phyloP scores from a whole-genome alignment of 768 basidiomycete species.

The Rhodosporidiobolus sp. region DNA sequence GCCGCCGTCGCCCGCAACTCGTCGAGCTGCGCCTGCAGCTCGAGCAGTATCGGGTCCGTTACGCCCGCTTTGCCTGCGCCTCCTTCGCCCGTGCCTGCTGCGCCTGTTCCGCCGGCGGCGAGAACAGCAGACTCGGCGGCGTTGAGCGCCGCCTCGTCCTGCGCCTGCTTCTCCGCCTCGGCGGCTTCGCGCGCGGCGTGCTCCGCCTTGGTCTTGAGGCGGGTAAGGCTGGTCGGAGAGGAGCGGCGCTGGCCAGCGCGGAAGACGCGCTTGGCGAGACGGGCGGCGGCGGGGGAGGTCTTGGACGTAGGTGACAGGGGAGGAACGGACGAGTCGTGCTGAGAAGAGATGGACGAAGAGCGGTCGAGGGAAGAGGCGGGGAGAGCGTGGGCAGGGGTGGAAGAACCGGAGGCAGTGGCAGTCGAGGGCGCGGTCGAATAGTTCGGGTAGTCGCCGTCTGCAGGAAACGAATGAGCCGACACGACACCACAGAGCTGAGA shows the following conservation, averaged over 20 bases:
- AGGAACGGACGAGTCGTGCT: conserved; percentile 1
- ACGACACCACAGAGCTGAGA: accelerated
- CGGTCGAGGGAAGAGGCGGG: background rate
- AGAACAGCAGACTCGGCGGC: background rate
- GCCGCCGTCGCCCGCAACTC: conserved; percentile 61
- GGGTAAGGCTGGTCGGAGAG: conserved; percentile 37
- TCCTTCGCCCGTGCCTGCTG: background rate
- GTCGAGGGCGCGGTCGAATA: background rate
- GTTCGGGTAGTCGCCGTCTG: conserved; percentile 1
- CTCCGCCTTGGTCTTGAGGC: conserved; percentile 30
- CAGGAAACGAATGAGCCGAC: background rate
- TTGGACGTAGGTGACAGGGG: conserved; percentile 25
- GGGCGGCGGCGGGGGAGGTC: conserved; percentile 5
- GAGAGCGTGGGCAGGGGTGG: conserved; percentile 4
- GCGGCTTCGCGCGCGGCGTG: conserved; percentile 22
- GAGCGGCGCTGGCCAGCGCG: conserved; percentile 44
- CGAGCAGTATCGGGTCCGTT: conserved; percentile 55
- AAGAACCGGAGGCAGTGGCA: conserved; percentile 5
- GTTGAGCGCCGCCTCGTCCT: background rate
- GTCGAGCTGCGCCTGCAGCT: conserved; percentile 66
- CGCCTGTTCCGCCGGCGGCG: background rate
- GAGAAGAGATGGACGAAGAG: conserved; percentile 2
- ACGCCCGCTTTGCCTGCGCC: background rate
- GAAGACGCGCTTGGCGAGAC: conserved; percentile 38
- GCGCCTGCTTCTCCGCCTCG: conserved; percentile 12